Percentiles rank a stretch among this genome's conserved stretches.
phyloP scores from a whole-genome alignment of 108 stramenopile genomes.

The Cyclotella baltica region DNA sequence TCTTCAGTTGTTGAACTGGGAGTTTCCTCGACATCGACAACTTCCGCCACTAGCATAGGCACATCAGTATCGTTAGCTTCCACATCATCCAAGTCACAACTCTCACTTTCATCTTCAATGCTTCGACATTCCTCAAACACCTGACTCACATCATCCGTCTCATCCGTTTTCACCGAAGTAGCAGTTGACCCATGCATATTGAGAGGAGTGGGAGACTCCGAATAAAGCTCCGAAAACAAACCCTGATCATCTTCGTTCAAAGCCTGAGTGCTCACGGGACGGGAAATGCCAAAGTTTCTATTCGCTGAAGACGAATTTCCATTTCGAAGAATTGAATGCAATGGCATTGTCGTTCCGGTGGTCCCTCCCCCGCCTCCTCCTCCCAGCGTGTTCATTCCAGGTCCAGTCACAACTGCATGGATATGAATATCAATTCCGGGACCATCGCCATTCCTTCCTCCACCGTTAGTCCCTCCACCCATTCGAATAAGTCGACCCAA shows the following conservation, averaged over 20 bases:
- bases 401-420: conserved; percentile 88
- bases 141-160: conserved; percentile 13
- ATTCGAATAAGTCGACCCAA: conserved; percentile 43
- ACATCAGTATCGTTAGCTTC: background rate
- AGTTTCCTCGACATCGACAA: conserved; percentile 10
- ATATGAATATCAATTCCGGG: conserved; percentile 92
- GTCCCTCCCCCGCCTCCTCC: conserved; percentile 46
- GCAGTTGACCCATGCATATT: conserved; percentile 57
- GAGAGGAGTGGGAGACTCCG: conserved; percentile 75
- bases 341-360: conserved; percentile 25
- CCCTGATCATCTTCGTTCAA: conserved; percentile 61
- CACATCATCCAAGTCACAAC: conserved; percentile 5
- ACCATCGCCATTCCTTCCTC: conserved; percentile 35
- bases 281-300: background rate
- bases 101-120: conserved; percentile 36
- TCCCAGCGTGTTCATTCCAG: conserved; percentile 49
- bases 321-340: conserved; percentile 14
- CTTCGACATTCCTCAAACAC: conserved; percentile 42
- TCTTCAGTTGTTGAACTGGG: conserved; percentile 1
- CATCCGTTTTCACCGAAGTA: background rate
- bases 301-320: conserved; percentile 2
- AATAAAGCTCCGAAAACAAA: conserved; percentile 85
- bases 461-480: conserved; percentile 32
- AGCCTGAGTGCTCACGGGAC: conserved; percentile 50
- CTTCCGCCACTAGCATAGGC: background rate